Evolutionary conservation across 2,329 filamentous ascomycete species (phyloP), one percentile per base, ranked within the genome.

Genomic region (Pseudopithomyces chartarum): DNA sequence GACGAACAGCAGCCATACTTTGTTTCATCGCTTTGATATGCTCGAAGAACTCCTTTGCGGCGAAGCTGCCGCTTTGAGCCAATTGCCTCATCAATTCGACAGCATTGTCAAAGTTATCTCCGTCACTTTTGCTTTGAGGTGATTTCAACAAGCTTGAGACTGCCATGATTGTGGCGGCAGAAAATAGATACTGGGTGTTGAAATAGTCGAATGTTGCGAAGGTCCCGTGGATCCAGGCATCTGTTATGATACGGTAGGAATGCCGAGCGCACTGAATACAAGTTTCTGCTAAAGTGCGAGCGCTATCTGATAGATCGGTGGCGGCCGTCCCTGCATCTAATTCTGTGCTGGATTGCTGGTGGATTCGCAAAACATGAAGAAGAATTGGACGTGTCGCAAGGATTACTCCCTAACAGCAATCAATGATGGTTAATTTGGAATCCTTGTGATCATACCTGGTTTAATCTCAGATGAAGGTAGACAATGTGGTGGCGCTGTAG

Each of bases 131-230:
- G n/a, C 60, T 62, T 43, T 60, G 55, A 20, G 52, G n/a, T 12
- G 54, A 55, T 10, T 46, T 48, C 70, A 80, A 65, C 0, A 81
- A 63, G 36, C 75, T 78, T 1, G 80, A 38, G 10, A 48, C 46
- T 11, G 46, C 46, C 1, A 82, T 73, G 4, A 81, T 73, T 0
- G 76, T 80, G 2, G 78, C 73, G 0, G 79, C 74, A 0, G 80
- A 79, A 63, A 82, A 82, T 23, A 82, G 75, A 39, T 80, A 81
- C 45, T 81, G 79, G 0, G 77, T 77, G 62, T 78, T 74, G 45
- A 79, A 79, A 63, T 80, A 82, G 56, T 81, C 80, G 44, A 82
- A 81, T 0, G 76, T 81, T 0, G 75, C 68, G 52, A 82, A 81
- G 0, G 79, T 76, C 0, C 81, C 81, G 32, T 80, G 75, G 1